phyloP scores from a whole-genome alignment of 2,329 filamentous ascomycete species.

The Hymenoscyphus fructigenus region DNA sequence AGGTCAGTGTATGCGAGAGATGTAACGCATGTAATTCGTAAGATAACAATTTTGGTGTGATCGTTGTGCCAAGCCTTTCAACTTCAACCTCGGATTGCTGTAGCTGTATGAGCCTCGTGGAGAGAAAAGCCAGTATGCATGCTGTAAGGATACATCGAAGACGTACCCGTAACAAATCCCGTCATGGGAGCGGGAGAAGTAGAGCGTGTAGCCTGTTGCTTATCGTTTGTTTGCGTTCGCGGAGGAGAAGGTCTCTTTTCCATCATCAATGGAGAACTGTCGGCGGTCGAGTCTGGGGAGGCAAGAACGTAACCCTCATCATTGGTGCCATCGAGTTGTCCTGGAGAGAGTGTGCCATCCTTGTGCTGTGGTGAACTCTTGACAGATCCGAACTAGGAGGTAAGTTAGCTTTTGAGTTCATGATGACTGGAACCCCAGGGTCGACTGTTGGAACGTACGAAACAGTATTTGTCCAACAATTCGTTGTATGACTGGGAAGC shows the following conservation, averaged over 20 bases:
- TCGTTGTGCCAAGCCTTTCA: background rate
- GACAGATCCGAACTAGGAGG: slow-evolving; percentile 60
- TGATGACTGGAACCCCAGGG: slow-evolving; percentile 16
- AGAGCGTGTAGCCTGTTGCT: slow-evolving; percentile 39
- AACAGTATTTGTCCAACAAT: slow-evolving; percentile 98
- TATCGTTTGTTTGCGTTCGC: slow-evolving; percentile 31
- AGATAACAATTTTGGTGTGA: slow-evolving; percentile 14
- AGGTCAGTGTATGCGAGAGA: background rate
- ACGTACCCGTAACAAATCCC: slow-evolving; percentile 49
- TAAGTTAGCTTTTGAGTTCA: slow-evolving; percentile 41
- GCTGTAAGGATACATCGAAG: slow-evolving; percentile 38
- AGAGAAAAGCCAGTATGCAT: slow-evolving; percentile 36
- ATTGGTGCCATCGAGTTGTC: slow-evolving; percentile 45
- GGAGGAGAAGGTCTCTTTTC: slow-evolving; percentile 28
- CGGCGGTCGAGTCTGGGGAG: slow-evolving; percentile 38
- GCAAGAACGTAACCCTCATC: slow-evolving; percentile 39
- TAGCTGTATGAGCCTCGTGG: slow-evolving; percentile 38
- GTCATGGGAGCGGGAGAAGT: slow-evolving; percentile 48
- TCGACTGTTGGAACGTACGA: slow-evolving; percentile 73
- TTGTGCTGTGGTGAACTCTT: slow-evolving; percentile 51
- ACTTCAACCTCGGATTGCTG: slow-evolving; percentile 38
- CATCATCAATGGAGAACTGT: slow-evolving; percentile 33
- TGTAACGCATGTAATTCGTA: slow-evolving; percentile 5
- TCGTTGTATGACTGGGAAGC: slow-evolving; percentile 92
- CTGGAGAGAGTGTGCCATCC: slow-evolving; percentile 46